Base-by-base conservation (phyloP, 1,139 yeast genomes). In the Blastobotrys serpentis region DNA sequence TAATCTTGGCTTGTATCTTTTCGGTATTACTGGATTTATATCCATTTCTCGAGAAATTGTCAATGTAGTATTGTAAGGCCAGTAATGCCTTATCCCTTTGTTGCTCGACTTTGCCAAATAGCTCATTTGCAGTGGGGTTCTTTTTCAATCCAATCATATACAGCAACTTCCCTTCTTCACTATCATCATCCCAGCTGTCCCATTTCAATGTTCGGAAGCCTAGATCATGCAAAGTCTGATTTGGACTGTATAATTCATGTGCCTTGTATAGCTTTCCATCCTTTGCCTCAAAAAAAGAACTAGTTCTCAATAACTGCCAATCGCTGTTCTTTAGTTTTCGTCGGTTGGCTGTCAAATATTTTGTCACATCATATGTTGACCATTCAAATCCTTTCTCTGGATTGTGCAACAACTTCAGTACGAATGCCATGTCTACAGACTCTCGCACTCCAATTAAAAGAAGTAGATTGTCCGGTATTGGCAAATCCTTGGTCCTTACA, bases 371-470 rank as follows among this genome's bases (percentile, higher is more conserved):
- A 21, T 50, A 54, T 2, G 69, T 63, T 1, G 69, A 58, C 73
- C 75, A 70, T 23, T 62, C 57, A 11, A 69, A 45, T 1, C 48
- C 46, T 10, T 49, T 42, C 10, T 42, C 38, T 1, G 64, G 59
- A 37, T 55, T 54, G 40, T 66, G 64, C 14, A 71, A 50, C 7
- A 66, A 59, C 25, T 67, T 59, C 47, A 71, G 56, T 7, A 71
- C 73, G 49, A 66, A 62, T n/a, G 62, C 62, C 62, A 71, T 65
- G 47, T 71, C 73, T 10, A 71, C 68, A 2, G 74, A 68, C 51
- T 65, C 68, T 26, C 75, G 63, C 21, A 71, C 57, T 0, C 73
- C 73, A 3, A 71, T 47, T 10, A 56, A 58, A 11, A 58, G 52
- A 30, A 71, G 57, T 52, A 71, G 62, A 21, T 52, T 51, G 23